Evolutionary conservation across 2,329 filamentous ascomycete genomes (phyloP), one percentile per base, ranked within the genome.

Genomic region (Cytospora piceicola): DNA sequence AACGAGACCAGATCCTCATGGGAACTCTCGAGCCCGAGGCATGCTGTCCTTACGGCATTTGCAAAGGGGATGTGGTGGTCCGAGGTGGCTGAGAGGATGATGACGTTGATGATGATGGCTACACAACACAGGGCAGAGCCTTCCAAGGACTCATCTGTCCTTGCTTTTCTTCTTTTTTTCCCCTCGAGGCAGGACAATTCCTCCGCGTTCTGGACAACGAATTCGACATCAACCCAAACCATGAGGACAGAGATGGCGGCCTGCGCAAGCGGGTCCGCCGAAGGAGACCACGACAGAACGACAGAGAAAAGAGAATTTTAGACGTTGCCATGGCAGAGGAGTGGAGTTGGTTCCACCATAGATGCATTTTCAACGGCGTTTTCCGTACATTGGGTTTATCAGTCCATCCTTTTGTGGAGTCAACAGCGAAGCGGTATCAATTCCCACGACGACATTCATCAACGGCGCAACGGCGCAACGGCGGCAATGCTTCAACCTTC

Each of bases 21-120:
- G 67, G 67, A 8, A 30, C 36, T 14, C 54, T 67, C 34, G 53
- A 53, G 36, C 64, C 67, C 22, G 67, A 68, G 29, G 65, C 58
- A 46, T 68, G 67, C 56, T 68, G 67, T 36, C 59, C 64, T 39
- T 68, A 68, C 56, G 67, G 67, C 49, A 49, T 67, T 11, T 68
- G 67, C 61, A 67, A 67, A 30, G 67, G 67, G 29, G 67, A 68
- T 15, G 67, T 68, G 39, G 62, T 65, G 14, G 64, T 68, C 39
- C 63, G 58, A 36, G 66, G 66, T 52, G 66, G 66, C n/a, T 68
- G 56, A 67, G 39, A 27, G 46, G 8, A 11, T 29, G 15, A 51
- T 39, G 20, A 49, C 7, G 20, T 2, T 22, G 7, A n/a, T 8
- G n/a, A n/a, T 24, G 8, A 49, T 49, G 46, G 46, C 46, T 49